Percentiles rank a stretch among this genome's conserved stretches.
phyloP scores from a whole-genome alignment of 2,329 filamentous ascomycete genomes.

The Fusarium tricinctum region DNA sequence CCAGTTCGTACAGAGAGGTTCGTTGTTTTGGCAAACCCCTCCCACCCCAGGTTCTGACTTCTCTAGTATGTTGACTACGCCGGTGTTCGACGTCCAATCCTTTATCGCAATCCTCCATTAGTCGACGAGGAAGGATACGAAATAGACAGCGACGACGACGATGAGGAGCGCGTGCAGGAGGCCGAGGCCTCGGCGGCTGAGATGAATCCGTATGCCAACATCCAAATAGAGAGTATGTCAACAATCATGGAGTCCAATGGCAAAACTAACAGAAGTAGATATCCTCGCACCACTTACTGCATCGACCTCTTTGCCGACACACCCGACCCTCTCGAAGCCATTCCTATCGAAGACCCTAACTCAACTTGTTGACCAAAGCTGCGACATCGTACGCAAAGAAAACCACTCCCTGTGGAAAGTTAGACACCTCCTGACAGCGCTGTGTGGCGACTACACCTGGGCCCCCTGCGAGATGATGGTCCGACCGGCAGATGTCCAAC shows the following conservation, averaged over 20 bases:
- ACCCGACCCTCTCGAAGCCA: slow-evolving; percentile 80
- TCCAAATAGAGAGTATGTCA: slow-evolving; percentile 77
- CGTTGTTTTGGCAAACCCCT: slow-evolving; percentile 21
- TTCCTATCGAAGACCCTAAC: slow-evolving; percentile 81
- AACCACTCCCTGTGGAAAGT: slow-evolving; percentile 79
- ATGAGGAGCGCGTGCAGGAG: slow-evolving; percentile 73
- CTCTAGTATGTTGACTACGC: slow-evolving; percentile 78
- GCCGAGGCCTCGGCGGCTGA: slow-evolving; percentile 74
- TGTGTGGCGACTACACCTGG: slow-evolving; percentile 82
- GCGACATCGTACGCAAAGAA: slow-evolving; percentile 80
- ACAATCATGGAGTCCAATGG: slow-evolving; percentile 6
- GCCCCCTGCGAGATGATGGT: slow-evolving; percentile 72
- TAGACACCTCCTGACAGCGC: slow-evolving; percentile 78
- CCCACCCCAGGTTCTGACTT: slow-evolving; percentile 45
- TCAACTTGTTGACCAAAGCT: slow-evolving; percentile 77
- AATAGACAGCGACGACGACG: slow-evolving; percentile 79
- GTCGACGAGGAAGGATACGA: slow-evolving; percentile 85
- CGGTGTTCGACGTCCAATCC: slow-evolving; percentile 79
- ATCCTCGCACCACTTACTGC: slow-evolving; percentile 82
- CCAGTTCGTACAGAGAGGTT: slow-evolving; percentile 80
- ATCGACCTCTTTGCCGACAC: slow-evolving; percentile 79
- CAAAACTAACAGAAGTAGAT: slow-evolving; percentile 62
- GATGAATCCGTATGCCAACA: slow-evolving; percentile 79
- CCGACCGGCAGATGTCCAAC: slow-evolving; percentile 66
- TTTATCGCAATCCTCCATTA: slow-evolving; percentile 79